Evolutionary conservation across 1,284 basidiomycete species (phyloP).

Genomic region (Hypsizygus ulmarius): DNA sequence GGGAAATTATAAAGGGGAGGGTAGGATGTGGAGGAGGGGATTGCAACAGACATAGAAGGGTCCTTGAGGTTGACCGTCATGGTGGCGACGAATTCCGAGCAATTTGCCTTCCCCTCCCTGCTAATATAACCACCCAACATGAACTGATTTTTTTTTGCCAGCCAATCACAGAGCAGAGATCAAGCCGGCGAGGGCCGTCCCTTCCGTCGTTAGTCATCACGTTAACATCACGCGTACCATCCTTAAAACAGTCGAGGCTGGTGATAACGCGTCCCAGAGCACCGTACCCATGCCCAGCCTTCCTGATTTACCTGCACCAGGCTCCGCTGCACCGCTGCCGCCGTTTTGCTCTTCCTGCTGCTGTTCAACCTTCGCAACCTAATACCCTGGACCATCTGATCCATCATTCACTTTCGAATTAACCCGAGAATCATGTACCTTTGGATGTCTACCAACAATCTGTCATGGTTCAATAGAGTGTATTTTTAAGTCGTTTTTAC

Average conservation of each 20-base stretch:
- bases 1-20: slow-evolving; percentile 45
- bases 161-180: slow-evolving; percentile 23
- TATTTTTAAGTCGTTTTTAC: too few relatives aligned
- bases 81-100: slow-evolving; percentile 10
- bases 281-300: too few relatives aligned
- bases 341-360: too few relatives aligned
- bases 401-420: too few relatives aligned
- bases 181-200: background rate
- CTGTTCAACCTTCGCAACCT: too few relatives aligned
- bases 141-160: slow-evolving; percentile 23
- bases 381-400: too few relatives aligned
- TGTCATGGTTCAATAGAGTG: too few relatives aligned
- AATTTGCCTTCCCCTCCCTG: background rate
- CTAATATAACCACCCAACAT: slow-evolving; percentile 11
- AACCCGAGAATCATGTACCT: too few relatives aligned
- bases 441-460: too few relatives aligned
- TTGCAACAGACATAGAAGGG: slow-evolving; percentile 37
- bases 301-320: too few relatives aligned
- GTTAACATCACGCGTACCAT: background rate
- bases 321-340: too few relatives aligned
- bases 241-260: background rate
- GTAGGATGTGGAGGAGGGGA: slow-evolving; percentile 41
- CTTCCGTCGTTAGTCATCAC: slow-evolving; percentile 13
- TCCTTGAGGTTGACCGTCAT: slow-evolving; percentile 36
- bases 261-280: too few relatives aligned